Conservation (phyloP, 495 filamentous ascomycete species). For the Bryoglossum gracile region DNA sequence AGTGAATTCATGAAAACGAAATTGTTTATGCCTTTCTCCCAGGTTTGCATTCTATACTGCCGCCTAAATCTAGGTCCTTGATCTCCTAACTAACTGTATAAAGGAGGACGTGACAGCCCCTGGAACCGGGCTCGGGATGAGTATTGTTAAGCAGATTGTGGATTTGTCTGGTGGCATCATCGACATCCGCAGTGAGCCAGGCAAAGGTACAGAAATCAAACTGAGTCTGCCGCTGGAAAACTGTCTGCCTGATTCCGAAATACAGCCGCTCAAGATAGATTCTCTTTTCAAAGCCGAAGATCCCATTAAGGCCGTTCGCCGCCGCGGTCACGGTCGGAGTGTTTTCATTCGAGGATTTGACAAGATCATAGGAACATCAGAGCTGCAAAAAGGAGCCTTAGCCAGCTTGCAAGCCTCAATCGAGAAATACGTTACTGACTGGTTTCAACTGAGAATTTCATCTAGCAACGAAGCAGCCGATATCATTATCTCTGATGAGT, state of each 20-base stretch:
- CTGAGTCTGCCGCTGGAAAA: constrained; percentile 16
- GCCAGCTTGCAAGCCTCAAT: constrained; percentile 27
- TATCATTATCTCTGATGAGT: constrained; percentile 13
- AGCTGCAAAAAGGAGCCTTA: constrained; percentile 1
- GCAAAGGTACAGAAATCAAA: constrained; percentile 15
- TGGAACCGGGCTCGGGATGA: constrained; percentile 52
- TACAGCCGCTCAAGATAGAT: neutral
- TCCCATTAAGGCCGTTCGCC: constrained; percentile 7
- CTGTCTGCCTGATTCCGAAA: neutral
- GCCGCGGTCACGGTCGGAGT: constrained; percentile 6
- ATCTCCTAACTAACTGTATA: constrained; percentile 4
- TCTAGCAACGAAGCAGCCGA: neutral
- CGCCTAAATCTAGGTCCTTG: constrained; percentile 10
- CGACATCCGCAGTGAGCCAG: constrained; percentile 32
- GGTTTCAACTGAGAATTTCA: constrained; percentile 30
- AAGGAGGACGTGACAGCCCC: constrained; percentile 13
- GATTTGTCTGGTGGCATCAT: constrained; percentile 50
- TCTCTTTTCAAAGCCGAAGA: constrained; percentile 1
- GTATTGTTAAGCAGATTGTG: constrained; percentile 59
- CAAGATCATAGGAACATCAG: neutral
- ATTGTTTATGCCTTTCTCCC: constrained; percentile 62
- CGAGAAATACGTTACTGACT: constrained; percentile 29
- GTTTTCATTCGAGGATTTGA: constrained; percentile 15
- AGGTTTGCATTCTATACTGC: constrained; percentile 55
- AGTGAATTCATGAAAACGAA: constrained; percentile 55